Base-by-base conservation (phyloP, 208 protist species). In the Wallacemonas sp. region DNA sequence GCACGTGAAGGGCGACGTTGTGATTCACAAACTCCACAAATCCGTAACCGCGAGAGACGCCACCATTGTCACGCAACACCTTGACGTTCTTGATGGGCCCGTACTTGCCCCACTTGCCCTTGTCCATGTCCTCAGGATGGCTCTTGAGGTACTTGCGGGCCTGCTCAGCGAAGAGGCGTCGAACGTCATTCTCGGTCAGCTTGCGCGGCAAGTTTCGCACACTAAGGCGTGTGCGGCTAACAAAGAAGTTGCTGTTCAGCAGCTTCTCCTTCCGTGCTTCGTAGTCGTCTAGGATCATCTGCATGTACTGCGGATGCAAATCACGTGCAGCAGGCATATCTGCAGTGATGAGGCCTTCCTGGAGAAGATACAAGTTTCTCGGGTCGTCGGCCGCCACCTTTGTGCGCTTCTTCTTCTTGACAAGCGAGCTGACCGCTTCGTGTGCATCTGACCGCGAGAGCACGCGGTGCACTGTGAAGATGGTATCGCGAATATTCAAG, bases 11-110 rank as follows among this genome's bases (percentile, higher is more conserved):
- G n/a, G 95, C 92, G 12, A 93, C 76, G 64, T 86, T 84, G 79
- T 98, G 92, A 39, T 97, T 95, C 24, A 88, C 73, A 75, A 95
- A 97, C 77, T 98, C 92, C 12, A 98, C 76, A 58, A 98, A 98
- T 19, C 87, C 94, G 69, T 95, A 97, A 9, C 94, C 91, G 30
- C 81, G 85, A n/a, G 84, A 93, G 21, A 82, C 74, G 33, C 86
- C 90, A 9, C 78, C 86, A n/a, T 80, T 78, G 70, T 97, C 90
- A 62, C 77, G 85, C 12, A 96, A 79, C 54, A 97, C 55, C 67
- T 95, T 94, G 24, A 92, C 68, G 58, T 95, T 93, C 38, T 81
- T 83, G 60, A 97, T 92, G 44, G 86, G 90, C 26, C 90, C 90
- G 63, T 93, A 94, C 85, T 97, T 97, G 9, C 88, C 87, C 85